Conservation (phyloP, 495 filamentous ascomycete genomes). For the Aspergillus panamensis region DNA sequence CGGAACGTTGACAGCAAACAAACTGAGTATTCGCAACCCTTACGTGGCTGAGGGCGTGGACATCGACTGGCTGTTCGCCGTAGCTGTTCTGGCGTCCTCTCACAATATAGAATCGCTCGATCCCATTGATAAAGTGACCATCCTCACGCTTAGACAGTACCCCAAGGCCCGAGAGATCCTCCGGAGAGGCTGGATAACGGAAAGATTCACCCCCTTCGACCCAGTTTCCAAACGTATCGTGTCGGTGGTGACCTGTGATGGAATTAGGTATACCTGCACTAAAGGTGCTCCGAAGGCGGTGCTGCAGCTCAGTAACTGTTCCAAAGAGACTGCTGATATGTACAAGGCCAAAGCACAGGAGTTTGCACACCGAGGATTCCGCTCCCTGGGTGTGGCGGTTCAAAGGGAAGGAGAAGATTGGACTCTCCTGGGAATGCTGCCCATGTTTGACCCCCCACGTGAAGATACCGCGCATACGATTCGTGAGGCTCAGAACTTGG, state of each 20-base stretch:
- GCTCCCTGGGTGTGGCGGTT: conserved; percentile 68
- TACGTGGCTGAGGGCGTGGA: conserved; percentile 69
- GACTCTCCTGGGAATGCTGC: conserved; percentile 66
- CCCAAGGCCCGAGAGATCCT: conserved; percentile 64
- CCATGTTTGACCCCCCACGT: conserved; percentile 73
- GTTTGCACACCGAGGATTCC: conserved; percentile 72
- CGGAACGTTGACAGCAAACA: conserved; percentile 65
- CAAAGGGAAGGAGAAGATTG: conserved; percentile 59
- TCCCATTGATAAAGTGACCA: conserved; percentile 71
- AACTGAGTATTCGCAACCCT: conserved; percentile 66
- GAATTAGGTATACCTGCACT: conserved; percentile 61
- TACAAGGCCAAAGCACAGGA: conserved; percentile 66
- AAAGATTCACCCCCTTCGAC: conserved; percentile 70
- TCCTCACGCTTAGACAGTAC: conserved; percentile 63
- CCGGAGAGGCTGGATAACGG: conserved; percentile 61
- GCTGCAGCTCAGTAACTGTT: conserved; percentile 59
- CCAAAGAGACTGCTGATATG: conserved; percentile 53
- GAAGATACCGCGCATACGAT: conserved; percentile 76
- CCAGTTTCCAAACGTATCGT: conserved; percentile 74
- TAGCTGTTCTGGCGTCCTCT: conserved; percentile 66
- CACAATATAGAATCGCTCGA: conserved; percentile 71
- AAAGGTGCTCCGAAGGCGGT: conserved; percentile 73
- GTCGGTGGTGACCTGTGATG: conserved; percentile 56
- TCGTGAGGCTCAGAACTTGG: conserved; percentile 65
- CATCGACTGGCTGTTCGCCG: conserved; percentile 73